phyloP scores from a whole-genome alignment of 2,329 filamentous ascomycete species.

The Alternaria gansuensis region DNA sequence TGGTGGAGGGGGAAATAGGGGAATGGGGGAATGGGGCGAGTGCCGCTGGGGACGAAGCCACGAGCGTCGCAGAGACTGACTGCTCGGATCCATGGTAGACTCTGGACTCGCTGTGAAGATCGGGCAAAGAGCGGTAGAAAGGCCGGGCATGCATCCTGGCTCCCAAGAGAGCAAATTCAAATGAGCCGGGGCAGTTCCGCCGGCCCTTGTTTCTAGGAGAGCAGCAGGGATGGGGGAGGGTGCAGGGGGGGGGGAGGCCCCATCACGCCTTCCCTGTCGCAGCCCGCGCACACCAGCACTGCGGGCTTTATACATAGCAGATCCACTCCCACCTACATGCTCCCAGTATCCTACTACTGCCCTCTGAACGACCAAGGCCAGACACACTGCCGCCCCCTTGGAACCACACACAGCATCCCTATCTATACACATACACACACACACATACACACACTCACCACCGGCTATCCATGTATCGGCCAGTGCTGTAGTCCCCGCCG shows the following conservation, averaged over 20 bases:
- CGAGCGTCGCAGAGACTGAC: constrained; percentile 21
- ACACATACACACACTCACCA: not conserved
- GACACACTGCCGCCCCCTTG: constrained; percentile 4
- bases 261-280: constrained; percentile 32
- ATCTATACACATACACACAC: constrained; percentile 1
- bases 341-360: not conserved
- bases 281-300: constrained; percentile 23
- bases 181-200: constrained; percentile 20
- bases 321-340: constrained; percentile 29
- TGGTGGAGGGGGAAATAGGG: not conserved
- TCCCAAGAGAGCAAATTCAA: constrained; percentile 9
- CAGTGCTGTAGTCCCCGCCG: constrained; percentile 33
- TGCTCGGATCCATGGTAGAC: constrained; percentile 5
- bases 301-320: constrained; percentile 34
- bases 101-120: constrained; percentile 1
- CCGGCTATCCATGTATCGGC: constrained; percentile 31
- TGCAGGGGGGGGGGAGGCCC: constrained; percentile 28
- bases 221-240: constrained; percentile 12
- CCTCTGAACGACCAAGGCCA: not conserved
- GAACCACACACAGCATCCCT: not conserved
- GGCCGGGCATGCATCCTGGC: constrained; percentile 20
- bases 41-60: not conserved
- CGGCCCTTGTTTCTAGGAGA: constrained; percentile 24
- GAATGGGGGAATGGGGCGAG: not conserved
- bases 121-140: constrained; percentile 21